A percentile compares a stretch with the other conserved stretches of the same genome.
Evolutionary conservation across 1,139 yeast genomes (phyloP).

Genomic region (Debaryomyces fabryi): DNA sequence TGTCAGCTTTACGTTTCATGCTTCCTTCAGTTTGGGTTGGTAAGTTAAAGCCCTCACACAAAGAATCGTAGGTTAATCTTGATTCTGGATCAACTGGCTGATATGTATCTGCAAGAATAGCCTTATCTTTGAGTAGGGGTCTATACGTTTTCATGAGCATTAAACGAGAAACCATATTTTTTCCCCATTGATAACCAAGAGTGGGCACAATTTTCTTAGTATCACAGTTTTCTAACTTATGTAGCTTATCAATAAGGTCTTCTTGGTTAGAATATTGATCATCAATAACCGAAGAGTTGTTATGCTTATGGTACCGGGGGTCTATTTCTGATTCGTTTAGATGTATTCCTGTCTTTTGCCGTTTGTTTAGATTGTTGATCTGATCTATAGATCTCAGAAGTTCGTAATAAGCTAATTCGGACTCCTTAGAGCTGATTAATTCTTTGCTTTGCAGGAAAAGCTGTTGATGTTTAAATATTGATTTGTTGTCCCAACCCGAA

Average conservation of each 20-base stretch:
- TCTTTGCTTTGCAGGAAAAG: background rate
- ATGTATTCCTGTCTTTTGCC: constrained; percentile 10
- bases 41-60: constrained; percentile 18
- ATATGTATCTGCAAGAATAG: background rate
- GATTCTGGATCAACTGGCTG: constrained; percentile 16
- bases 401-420: constrained; percentile 15
- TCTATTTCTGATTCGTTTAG: constrained; percentile 9
- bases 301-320: constrained; percentile 11
- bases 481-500: constrained; percentile 69
- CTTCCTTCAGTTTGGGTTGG: constrained; percentile 6
- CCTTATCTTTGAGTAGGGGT: constrained; percentile 21
- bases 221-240: constrained; percentile 15
- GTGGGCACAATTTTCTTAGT: constrained; percentile 39
- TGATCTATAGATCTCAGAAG: constrained; percentile 14
- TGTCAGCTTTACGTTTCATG: constrained; percentile 1
- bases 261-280: constrained; percentile 13
- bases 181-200: constrained; percentile 46
- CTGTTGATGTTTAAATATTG: constrained; percentile 25
- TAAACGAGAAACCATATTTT: constrained; percentile 33
- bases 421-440: constrained; percentile 12
- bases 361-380: constrained; percentile 10
- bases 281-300: background rate
- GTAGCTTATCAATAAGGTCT: constrained; percentile 18
- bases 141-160: constrained; percentile 38
- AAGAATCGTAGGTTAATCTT: constrained; percentile 18